Base-by-base conservation (phyloP, 805 yeast genomes). In the Scheffersomyces ergatensis region DNA sequence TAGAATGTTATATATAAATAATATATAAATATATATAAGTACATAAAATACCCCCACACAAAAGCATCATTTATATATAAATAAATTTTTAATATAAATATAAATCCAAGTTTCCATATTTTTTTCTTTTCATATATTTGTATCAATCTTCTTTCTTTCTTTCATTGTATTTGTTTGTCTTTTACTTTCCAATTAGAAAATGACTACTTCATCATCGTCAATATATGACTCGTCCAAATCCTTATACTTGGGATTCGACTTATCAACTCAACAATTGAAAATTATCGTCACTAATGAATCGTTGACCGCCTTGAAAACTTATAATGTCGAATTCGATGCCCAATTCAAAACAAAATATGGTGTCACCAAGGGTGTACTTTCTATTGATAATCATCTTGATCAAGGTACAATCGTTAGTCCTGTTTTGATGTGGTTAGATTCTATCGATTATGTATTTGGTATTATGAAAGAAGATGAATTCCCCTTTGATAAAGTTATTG, bases 191-290 rank as follows among this genome's bases (percentile, higher is more conserved):
- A n/a, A n/a, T n/a, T n/a, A n/a, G n/a, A n/a, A 23, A 23, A 23
- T 11, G 25, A 18, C 20, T 13, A 19, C 24, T 33, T 33, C 24
- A 12, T 12, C 12, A 33, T 19, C 21, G 25, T 40, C 39, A 39
- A 7, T 43, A 33, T 23, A 18, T 38, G 13, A 29, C 17, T 14
- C 32, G 13, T 32, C 40, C 2, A 18, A 39, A 18, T 15, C 39
- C 13, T 53, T 71, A 21, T 82, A 63, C 54, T 61, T 86, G 44
- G 97, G 97, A 1, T 79, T 89, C 52, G 97, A 90, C 58, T 70
- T 90, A 20, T 87, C 96, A 1, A 89, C 97, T 13, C 97, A 89
- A 58, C 96, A 89, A 55, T 65, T 90, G 51, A 89, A 89, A 60
- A 76, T 86, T 34, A 74, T 89, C 33, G 82, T 83, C 19, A 77